phyloP scores from a whole-genome alignment of 1,139 yeast species.

The Saccharomyces hybrid region DNA sequence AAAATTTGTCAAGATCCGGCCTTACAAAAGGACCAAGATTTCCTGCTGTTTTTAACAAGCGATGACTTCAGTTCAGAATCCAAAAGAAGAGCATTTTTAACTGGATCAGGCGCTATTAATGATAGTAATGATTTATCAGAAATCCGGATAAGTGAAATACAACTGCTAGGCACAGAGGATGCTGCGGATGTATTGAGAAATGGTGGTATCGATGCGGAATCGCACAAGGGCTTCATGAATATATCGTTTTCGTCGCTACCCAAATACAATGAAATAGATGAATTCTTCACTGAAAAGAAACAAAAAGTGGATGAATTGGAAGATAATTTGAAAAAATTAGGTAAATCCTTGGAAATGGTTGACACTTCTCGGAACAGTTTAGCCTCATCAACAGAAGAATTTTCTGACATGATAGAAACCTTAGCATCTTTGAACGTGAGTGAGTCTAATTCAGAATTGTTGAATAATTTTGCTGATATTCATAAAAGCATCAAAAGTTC shows the following conservation, averaged over 20 bases:
- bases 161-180: constrained; percentile 29
- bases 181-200: constrained; percentile 24
- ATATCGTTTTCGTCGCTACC: constrained; percentile 35
- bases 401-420: constrained; percentile 45
- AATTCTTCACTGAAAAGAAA: constrained; percentile 63
- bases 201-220: constrained; percentile 30
- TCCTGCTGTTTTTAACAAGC: constrained; percentile 68
- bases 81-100: constrained; percentile 51
- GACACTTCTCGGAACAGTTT: constrained; percentile 67
- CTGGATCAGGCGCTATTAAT: constrained; percentile 46
- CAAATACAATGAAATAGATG: constrained; percentile 71
- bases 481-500: constrained; percentile 67
- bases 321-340: constrained; percentile 58
- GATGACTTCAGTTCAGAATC: constrained; percentile 61
- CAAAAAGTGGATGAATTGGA: constrained; percentile 67
- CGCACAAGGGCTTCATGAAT: constrained; percentile 24
- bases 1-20: constrained; percentile 52
- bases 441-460: constrained; percentile 52
- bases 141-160: constrained; percentile 30
- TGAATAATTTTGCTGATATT: constrained; percentile 61
- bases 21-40: constrained; percentile 66
- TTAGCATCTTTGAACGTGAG: constrained; percentile 73
- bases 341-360: constrained; percentile 66
- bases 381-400: constrained; percentile 57
- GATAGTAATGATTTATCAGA: constrained; percentile 41